These are phyloP conservation scores for Didymella segeticola DNA, from an alignment of 2,329 filamentous ascomycete species.

Conservation along the genomic window DNA sequence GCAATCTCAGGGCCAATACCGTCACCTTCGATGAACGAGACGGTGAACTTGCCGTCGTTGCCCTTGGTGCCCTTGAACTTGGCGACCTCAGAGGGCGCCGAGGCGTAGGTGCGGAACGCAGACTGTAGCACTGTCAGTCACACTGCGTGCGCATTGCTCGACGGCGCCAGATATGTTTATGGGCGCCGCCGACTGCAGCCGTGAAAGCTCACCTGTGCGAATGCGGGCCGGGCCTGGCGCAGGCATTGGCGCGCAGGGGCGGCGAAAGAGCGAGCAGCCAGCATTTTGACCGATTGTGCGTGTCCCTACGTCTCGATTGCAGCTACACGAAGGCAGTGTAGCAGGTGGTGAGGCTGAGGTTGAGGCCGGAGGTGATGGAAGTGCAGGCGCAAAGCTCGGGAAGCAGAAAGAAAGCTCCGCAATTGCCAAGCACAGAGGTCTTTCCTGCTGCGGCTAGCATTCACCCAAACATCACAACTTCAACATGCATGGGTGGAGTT, in stretches of 20 bases:
- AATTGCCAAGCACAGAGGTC: slow-evolving; percentile 9
- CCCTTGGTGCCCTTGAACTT: slow-evolving; percentile 93
- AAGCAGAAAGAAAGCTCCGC: slow-evolving; percentile 40
- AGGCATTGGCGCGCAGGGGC: slow-evolving; percentile 81
- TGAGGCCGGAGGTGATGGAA: slow-evolving; percentile 30
- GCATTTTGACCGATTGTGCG: slow-evolving; percentile 67
- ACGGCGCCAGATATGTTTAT: background rate
- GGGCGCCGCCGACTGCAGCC: slow-evolving; percentile 1
- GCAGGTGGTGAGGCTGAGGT: slow-evolving; percentile 31
- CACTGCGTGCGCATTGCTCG: background rate
- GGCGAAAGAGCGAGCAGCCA: slow-evolving; percentile 80
- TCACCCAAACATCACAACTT: slow-evolving; percentile 3
- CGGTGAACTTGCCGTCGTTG: slow-evolving; percentile 89
- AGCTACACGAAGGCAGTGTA: slow-evolving; percentile 42
- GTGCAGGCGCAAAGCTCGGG: slow-evolving; percentile 32
- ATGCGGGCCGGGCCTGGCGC: slow-evolving; percentile 65
- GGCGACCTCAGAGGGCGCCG: slow-evolving; percentile 65
- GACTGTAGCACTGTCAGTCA: slow-evolving; percentile 28
- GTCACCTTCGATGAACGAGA: slow-evolving; percentile 98
- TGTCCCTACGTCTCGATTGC: slow-evolving; percentile 39
- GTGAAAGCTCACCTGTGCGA: slow-evolving; percentile 62
- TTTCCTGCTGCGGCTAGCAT: slow-evolving; percentile 12
- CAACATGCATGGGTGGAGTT: background rate
- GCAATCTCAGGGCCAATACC: slow-evolving; percentile 98
- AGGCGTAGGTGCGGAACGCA: slow-evolving; percentile 62